Evolutionary conservation across 164 flowering plant species (phyloP).

Genomic region (Paratinospora sagittata): DNA sequence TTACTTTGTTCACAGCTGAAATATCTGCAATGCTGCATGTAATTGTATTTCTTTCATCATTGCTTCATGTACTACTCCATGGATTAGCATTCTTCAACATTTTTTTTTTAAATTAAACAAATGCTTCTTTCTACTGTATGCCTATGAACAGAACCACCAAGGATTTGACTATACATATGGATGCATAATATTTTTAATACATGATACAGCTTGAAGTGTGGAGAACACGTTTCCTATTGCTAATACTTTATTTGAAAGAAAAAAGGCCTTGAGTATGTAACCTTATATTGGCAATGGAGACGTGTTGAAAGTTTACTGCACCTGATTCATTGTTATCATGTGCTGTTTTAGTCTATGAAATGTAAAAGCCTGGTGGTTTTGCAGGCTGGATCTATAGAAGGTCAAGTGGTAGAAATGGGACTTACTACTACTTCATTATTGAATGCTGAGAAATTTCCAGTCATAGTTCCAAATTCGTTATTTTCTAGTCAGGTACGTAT

Average conservation of each 20-base stretch:
- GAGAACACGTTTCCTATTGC: neutral
- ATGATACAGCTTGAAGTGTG: neutral
- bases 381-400: conserved; percentile 94
- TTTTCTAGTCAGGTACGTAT: conserved; percentile 82
- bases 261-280: neutral
- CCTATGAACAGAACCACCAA: neutral
- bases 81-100: too few relatives aligned
- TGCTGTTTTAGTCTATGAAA: neutral
- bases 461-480: conserved; percentile 84
- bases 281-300: neutral
- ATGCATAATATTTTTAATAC: neutral
- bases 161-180: too few relatives aligned
- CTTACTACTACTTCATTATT: conserved; percentile 70
- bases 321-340: neutral
- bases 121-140: neutral
- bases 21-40: too few relatives aligned
- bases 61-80: too few relatives aligned
- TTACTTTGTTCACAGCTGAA: too few relatives aligned
- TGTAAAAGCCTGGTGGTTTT: conserved; percentile 11
- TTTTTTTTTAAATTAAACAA: too few relatives aligned
- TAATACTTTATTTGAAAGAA: neutral
- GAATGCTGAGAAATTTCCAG: conserved; percentile 82
- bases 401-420: conserved; percentile 92
- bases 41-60: too few relatives aligned
- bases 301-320: neutral